Base-by-base conservation (phyloP, 805 yeast genomes). In the Yarrowia sp. region DNA sequence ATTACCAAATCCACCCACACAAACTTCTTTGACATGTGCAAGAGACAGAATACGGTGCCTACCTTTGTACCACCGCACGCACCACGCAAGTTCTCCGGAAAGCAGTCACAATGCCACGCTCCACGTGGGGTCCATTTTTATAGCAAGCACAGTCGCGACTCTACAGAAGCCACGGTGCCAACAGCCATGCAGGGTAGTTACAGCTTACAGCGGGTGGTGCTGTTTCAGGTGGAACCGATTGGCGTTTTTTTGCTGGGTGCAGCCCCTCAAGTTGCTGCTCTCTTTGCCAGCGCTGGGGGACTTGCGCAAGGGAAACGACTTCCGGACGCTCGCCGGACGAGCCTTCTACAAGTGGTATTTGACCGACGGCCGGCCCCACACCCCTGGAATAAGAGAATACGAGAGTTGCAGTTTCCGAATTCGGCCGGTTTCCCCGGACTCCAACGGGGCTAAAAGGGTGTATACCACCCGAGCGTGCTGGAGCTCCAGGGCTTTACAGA, bases 341-440 rank as follows among this genome's bases (percentile, higher is more conserved):
- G 12, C 19, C 10, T 15, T 53, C 59, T 16, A 8, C 59, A 52
- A 12, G 43, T n/a, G 58, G 58, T 19, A 53, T 53, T 53, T 53
- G 45, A 14, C 59, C 45, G 59, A 40, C 26, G 45, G 32, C 11
- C 32, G 35, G 43, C n/a, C 32, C 45, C 58, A 50, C 41, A 52
- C 43, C 58, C 58, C 58, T 36, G 58, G 43, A 53, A 53, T 53
- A 53, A 53, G 58, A 53, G 43, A 53, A 53, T 53, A 53, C 59
- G 59, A 52, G 56, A 38, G 58, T 36, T 53, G 58, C 58, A 53
- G 59, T 40, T 53, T 12, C 59, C 59, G 11, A 12, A 40, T 53
- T 53, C 14, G 59, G 59, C 59, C 12, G 45, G 12, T 53, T 19
- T 40, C 59, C 19, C 59, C 59, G 59, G 42, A 9, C 55, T 46